Conservation (phyloP, 2,329 filamentous ascomycete species). For the Talaromyces rugulosus region DNA sequence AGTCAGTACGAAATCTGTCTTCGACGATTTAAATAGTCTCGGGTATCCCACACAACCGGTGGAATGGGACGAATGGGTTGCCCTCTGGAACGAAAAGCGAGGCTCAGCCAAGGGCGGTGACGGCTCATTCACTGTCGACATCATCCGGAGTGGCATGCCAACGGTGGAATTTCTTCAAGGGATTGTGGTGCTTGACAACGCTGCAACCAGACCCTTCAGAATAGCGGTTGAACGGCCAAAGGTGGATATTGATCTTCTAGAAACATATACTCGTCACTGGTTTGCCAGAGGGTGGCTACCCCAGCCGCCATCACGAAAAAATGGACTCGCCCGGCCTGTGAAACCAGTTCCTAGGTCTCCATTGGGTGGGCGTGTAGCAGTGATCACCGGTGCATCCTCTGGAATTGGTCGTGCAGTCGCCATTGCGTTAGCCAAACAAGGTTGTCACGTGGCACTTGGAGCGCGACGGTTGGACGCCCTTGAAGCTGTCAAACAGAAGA, state of each 20-base stretch:
- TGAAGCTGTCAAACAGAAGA: conserved; percentile 60
- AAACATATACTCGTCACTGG: conserved; percentile 76
- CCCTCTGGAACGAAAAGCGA: conserved; percentile 67
- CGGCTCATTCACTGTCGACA: conserved; percentile 71
- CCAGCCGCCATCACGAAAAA: conserved; percentile 53
- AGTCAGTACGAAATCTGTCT: conserved; percentile 62
- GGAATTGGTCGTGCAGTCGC: conserved; percentile 75
- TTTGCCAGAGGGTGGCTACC: conserved; percentile 74
- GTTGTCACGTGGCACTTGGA: conserved; percentile 67
- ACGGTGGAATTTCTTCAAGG: conserved; percentile 65
- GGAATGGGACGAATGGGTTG: conserved; percentile 69
- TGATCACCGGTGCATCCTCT: conserved; percentile 75
- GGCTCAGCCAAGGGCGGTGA: conserved; percentile 62
- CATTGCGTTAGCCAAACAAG: conserved; percentile 63
- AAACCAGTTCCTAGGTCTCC: conserved; percentile 52
- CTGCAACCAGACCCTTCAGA: conserved; percentile 58
- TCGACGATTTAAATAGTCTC: conserved; percentile 59
- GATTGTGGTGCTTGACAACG: conserved; percentile 70
- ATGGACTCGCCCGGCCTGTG: conserved; percentile 41
- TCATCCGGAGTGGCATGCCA: conserved; percentile 77
- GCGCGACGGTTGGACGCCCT: conserved; percentile 67
- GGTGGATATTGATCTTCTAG: conserved; percentile 65
- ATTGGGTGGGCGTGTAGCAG: conserved; percentile 64
- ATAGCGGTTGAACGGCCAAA: conserved; percentile 60
- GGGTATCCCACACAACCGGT: conserved; percentile 67